Evolutionary conservation across 2,329 filamentous ascomycete species (phyloP).

Genomic region (Anthostomella pinea): DNA sequence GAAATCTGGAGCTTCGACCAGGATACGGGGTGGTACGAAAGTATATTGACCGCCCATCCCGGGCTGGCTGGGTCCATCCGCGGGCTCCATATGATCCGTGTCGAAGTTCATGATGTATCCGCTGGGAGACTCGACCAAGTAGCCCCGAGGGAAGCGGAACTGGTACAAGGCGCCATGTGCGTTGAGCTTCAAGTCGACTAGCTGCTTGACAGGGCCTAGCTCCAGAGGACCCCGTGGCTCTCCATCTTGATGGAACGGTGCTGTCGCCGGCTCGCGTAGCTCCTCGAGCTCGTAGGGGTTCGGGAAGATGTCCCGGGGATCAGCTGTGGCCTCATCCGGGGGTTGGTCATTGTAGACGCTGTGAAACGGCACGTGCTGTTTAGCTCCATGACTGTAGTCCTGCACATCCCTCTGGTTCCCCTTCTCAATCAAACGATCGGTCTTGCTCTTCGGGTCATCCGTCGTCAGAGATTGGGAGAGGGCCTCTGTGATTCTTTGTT

Average conservation of each 20-base stretch:
- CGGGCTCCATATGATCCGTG: neutral
- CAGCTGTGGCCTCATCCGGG: neutral
- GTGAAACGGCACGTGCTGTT: no score
- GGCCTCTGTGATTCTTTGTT: no score
- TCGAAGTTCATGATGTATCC: slow-evolving; percentile 4
- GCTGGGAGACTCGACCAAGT: neutral
- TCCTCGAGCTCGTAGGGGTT: neutral
- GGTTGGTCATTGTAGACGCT: no score
- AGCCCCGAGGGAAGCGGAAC: neutral
- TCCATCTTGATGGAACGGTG: neutral
- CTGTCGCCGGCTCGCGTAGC: neutral
- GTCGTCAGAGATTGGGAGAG: no score
- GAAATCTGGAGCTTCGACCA: neutral
- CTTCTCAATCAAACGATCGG: no score
- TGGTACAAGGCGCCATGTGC: neutral
- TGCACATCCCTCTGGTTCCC: no score
- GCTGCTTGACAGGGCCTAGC: no score
- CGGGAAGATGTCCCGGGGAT: neutral
- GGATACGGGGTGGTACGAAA: neutral
- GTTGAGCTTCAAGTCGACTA: no score
- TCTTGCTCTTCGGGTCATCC: no score
- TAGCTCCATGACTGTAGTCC: no score
- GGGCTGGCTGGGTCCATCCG: neutral
- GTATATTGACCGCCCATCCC: slow-evolving; percentile 3
- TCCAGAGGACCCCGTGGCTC: no score